These are phyloP conservation scores for Dendrobium huoshanense DNA, from an alignment of 106 monocot species.

Conservation along the genomic window DNA sequence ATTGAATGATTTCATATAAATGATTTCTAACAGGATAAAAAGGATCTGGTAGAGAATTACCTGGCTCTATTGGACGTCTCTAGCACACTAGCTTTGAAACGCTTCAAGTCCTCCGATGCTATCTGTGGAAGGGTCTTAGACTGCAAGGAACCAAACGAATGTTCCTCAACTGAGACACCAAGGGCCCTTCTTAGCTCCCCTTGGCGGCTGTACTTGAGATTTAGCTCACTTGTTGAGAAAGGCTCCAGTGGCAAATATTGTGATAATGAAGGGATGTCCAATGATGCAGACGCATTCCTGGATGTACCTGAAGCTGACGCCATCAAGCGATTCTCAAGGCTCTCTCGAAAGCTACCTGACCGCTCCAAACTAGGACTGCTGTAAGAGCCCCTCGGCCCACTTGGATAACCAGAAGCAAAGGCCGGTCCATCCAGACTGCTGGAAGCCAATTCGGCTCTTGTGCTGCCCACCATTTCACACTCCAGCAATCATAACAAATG, in stretches of 20 bases:
- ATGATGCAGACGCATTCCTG: conserved; percentile 25
- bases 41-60: conserved; percentile 13
- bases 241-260: conserved; percentile 52
- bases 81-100: conserved; percentile 38
- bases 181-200: conserved; percentile 72
- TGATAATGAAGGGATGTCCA: conserved; percentile 31
- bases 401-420: conserved; percentile 37
- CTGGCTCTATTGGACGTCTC: conserved; percentile 44
- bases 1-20: not conserved
- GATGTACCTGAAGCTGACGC: conserved; percentile 23
- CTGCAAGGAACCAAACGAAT: conserved; percentile 55
- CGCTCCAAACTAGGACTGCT: conserved; percentile 45
- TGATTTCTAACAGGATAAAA: not conserved
- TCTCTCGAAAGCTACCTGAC: conserved; percentile 71
- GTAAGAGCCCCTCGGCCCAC: conserved; percentile 45
- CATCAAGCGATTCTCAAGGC: conserved; percentile 28
- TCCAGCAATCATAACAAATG: conserved; percentile 24
- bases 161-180: conserved; percentile 64
- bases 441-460: conserved; percentile 41
- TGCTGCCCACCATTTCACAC: conserved; percentile 42
- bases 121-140: conserved; percentile 40
- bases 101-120: conserved; percentile 64
- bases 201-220: conserved; percentile 47
- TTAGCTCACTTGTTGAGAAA: conserved; percentile 47
- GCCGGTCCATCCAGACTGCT: conserved; percentile 48